Percentiles rank a stretch among this genome's conserved stretches.
Conservation (phyloP, 768 basidiomycete genomes). For the Atractiella rhizophila region DNA sequence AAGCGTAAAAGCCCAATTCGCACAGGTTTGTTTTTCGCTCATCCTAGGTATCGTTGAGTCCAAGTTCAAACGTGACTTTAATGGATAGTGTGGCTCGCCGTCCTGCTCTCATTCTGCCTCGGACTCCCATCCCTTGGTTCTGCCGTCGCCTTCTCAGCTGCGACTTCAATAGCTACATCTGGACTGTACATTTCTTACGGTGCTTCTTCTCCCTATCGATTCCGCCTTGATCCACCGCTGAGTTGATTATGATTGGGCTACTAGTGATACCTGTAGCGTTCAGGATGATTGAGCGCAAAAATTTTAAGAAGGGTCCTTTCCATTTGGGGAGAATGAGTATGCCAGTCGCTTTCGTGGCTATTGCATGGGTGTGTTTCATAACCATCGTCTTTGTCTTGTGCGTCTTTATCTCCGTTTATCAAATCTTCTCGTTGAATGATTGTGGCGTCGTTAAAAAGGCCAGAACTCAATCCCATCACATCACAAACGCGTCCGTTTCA, state of each 20-base stretch:
- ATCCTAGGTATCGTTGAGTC: not conserved
- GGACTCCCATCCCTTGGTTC: slow-evolving; percentile 49
- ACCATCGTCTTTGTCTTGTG: slow-evolving; percentile 49
- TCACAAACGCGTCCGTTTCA: no score
- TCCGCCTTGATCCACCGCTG: slow-evolving; percentile 1
- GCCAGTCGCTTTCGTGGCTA: slow-evolving; percentile 33
- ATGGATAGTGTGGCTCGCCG: slow-evolving; percentile 45
- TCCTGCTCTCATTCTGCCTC: slow-evolving; percentile 46
- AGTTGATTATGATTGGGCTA: not conserved
- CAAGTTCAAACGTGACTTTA: not conserved
- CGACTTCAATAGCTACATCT: slow-evolving; percentile 35
- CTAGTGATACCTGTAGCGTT: not conserved
- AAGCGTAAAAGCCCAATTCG: slow-evolving; percentile 40
- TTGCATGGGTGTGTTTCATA: slow-evolving; percentile 48
- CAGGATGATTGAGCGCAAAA: slow-evolving; percentile 12
- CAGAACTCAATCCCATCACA: no score
- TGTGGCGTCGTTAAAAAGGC: no score
- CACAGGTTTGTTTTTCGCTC: slow-evolving; percentile 28
- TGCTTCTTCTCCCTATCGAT: not conserved
- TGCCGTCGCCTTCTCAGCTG: slow-evolving; percentile 35
- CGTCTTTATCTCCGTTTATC: slow-evolving; percentile 30
- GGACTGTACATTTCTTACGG: slow-evolving; percentile 53
- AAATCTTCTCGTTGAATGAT: no score
- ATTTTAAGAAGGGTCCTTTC: slow-evolving; percentile 44
- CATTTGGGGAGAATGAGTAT: slow-evolving; percentile 41